These are phyloP conservation scores for Solanum chacoense DNA, from an alignment of 305 asterid species.

Conservation along the genomic window DNA sequence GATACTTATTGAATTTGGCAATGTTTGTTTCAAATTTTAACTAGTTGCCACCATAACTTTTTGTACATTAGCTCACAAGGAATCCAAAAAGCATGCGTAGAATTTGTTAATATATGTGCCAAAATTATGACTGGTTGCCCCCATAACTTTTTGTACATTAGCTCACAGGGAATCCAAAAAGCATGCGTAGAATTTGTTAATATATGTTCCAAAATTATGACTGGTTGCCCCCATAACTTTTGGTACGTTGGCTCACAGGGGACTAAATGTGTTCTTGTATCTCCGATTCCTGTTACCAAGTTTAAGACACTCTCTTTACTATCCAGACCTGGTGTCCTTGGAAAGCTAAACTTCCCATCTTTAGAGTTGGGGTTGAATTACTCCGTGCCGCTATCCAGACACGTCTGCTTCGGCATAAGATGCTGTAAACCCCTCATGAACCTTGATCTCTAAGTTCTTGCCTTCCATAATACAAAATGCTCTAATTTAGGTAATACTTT, in stretches of 20 bases:
- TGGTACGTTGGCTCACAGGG: conserved; percentile 47
- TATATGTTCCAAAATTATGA: background rate
- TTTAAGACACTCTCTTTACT: conserved; percentile 24
- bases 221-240: conserved; percentile 18
- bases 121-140: conserved; percentile 8
- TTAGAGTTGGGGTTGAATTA: conserved; percentile 23
- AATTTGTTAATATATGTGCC: background rate
- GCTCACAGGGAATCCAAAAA: conserved; percentile 31
- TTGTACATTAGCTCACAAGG: conserved; percentile 41
- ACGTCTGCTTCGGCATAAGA: conserved; percentile 35
- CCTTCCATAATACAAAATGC: background rate
- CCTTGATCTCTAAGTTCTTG: conserved; percentile 11
- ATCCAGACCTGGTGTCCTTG: conserved; percentile 25
- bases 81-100: background rate
- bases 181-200: background rate
- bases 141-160: conserved; percentile 23
- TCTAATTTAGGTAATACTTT: background rate
- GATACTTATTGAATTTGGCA: background rate
- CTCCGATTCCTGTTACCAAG: conserved; percentile 41
- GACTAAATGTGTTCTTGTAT: conserved; percentile 48
- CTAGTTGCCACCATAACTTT: conserved; percentile 14
- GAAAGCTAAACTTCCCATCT: conserved; percentile 24
- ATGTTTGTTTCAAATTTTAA: background rate
- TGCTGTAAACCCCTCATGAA: conserved; percentile 28
- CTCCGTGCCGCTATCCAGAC: conserved; percentile 25